A percentile compares a stretch with the other conserved stretches of the same genome.
These are phyloP conservation scores for Colletotrichum eremochloae DNA, from an alignment of 2,329 filamentous ascomycete species.

Conservation along the genomic window DNA sequence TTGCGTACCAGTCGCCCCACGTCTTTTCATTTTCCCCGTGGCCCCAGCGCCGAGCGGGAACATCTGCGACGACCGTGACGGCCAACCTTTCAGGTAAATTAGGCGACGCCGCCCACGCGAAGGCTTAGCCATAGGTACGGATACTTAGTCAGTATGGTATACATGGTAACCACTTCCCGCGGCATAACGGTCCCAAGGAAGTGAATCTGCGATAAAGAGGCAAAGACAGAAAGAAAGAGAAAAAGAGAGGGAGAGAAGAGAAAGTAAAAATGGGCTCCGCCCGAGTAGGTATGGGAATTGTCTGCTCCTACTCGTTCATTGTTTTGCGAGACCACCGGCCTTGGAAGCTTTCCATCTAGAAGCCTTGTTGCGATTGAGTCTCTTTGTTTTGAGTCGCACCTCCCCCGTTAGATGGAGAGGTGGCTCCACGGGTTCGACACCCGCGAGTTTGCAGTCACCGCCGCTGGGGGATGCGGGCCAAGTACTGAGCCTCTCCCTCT, in stretches of 20 bases:
- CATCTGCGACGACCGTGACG: constrained; percentile 9
- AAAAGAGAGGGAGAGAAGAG: background rate
- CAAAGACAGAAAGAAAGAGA: background rate
- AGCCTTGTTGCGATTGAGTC: background rate
- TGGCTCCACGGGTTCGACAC: background rate
- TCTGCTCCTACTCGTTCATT: background rate
- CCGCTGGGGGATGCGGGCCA: background rate
- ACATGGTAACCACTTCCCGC: background rate
- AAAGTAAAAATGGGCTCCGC: background rate
- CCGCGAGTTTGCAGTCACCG: constrained; percentile 2
- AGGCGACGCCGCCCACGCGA: background rate
- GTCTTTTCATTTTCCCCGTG: constrained; percentile 13
- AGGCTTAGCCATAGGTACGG: too few relatives aligned
- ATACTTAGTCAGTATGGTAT: background rate
- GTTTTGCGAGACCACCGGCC: background rate
- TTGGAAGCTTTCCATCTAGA: background rate
- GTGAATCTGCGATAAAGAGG: background rate
- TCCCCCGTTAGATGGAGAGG: background rate
- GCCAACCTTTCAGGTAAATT: constrained; percentile 29
- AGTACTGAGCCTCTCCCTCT: background rate
- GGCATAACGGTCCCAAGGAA: background rate
- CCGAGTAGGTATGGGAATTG: background rate
- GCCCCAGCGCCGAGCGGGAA: background rate
- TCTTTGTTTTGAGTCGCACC: background rate
- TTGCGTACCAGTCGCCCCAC: background rate